A percentile compares a stretch with the other conserved stretches of the same genome.
Conservation (phyloP, 1,284 basidiomycete genomes). For the Pterulicium gracile region DNA sequence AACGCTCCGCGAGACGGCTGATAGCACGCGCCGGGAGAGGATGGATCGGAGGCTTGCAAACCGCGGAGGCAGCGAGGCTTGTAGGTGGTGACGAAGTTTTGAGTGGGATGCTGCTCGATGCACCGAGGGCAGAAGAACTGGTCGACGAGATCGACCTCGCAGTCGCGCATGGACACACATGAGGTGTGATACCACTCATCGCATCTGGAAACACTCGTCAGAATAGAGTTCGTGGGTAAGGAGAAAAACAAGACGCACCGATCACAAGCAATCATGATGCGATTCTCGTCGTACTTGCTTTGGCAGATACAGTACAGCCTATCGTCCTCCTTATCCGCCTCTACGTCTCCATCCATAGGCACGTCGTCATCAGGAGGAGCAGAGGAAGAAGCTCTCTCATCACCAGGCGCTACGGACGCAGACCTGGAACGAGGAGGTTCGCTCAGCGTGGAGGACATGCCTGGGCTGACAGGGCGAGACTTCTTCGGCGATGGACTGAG, state of each 20-base stretch:
- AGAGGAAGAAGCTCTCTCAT: conserved; percentile 27
- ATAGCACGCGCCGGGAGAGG: conserved; percentile 57
- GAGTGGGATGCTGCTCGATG: conserved; percentile 53
- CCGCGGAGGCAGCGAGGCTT: conserved; percentile 65
- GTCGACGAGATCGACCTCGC: conserved; percentile 74
- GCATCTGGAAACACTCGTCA: conserved; percentile 36
- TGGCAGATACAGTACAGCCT: conserved; percentile 79
- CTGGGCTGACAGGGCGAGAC: conserved; percentile 11
- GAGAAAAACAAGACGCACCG: conserved; percentile 33
- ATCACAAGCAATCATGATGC: conserved; percentile 86
- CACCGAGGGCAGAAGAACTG: conserved; percentile 79
- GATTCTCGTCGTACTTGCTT: conserved; percentile 71
- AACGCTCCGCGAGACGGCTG: conserved; percentile 67
- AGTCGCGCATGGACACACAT: conserved; percentile 69
- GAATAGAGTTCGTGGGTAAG: too few relatives aligned
- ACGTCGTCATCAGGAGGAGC: conserved; percentile 29
- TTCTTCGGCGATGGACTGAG: conserved; percentile 18
- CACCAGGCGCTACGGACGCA: conserved; percentile 49
- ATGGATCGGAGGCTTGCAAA: conserved; percentile 45
- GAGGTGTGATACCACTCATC: conserved; percentile 85
- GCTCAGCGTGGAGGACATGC: conserved; percentile 12
- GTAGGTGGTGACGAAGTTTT: conserved; percentile 63
- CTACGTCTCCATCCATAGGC: conserved; percentile 42
- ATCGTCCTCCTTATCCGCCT: conserved; percentile 54
- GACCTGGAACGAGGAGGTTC: conserved; percentile 51